phyloP scores from a whole-genome alignment of 371 early-diverging fungal species.

The Mortierella sp. region DNA sequence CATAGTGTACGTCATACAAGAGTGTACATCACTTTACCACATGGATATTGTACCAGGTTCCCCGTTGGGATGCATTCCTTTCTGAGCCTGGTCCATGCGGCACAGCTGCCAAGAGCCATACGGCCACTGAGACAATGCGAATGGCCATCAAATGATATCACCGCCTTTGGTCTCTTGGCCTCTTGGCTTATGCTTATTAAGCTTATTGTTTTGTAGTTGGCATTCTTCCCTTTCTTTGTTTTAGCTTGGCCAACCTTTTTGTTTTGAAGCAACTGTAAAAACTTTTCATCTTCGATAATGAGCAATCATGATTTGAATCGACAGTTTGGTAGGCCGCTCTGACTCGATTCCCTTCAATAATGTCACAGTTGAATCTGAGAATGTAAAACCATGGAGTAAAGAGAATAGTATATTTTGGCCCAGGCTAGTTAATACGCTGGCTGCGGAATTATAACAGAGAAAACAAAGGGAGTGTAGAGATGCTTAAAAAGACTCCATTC shows the following conservation, averaged over 20 bases:
- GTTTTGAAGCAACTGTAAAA: neutral
- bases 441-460: neutral
- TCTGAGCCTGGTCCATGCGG: conserved; percentile 2
- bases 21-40: no score
- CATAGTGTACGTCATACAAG: no score
- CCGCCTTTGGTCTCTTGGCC: neutral
- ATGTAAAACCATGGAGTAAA: neutral
- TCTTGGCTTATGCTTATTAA: neutral
- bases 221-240: neutral
- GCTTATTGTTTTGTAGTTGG: neutral
- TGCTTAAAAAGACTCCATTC: neutral
- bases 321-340: conserved; percentile 67
- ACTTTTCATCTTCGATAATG: conserved; percentile 35
- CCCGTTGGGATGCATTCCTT: neutral
- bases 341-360: neutral
- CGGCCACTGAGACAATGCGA: neutral
- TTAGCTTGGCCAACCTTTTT: neutral
- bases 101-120: conserved; percentile 3
- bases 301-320: conserved; percentile 71
- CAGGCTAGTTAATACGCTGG: neutral
- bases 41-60: neutral
- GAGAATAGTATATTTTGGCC: neutral
- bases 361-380: neutral
- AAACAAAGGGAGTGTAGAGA: neutral
- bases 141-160: neutral